Evolutionary conservation across 2,329 filamentous ascomycete genomes (phyloP).

Genomic region (Exophiala alcalophila): DNA sequence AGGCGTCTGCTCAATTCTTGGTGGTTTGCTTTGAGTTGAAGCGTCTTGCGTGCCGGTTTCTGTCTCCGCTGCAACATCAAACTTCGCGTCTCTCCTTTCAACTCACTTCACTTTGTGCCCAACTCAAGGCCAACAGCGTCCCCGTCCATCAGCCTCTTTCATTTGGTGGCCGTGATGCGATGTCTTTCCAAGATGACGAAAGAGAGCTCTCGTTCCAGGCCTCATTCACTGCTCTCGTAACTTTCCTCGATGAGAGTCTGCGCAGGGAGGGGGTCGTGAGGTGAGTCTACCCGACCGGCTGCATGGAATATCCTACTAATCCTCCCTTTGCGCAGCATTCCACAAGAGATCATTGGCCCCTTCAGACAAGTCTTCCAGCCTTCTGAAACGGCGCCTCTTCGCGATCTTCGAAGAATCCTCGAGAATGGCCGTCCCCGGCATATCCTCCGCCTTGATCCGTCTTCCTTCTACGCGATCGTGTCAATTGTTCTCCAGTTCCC

Average conservation of each 20-base stretch:
- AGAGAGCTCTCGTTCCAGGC: constrained; percentile 2
- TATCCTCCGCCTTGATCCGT: constrained; percentile 18
- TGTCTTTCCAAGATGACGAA: neutral
- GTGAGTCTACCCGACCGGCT: constrained; percentile 5
- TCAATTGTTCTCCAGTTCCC: constrained; percentile 24
- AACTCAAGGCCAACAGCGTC: neutral
- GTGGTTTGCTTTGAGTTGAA: too few relatives aligned
- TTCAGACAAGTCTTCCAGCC: constrained; percentile 13
- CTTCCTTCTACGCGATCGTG: constrained; percentile 16
- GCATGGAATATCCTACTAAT: too few relatives aligned
- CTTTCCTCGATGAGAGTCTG: constrained; percentile 11
- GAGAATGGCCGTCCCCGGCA: constrained; percentile 17
- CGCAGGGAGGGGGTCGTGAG: constrained; percentile 12
- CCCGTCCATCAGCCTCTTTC: neutral
- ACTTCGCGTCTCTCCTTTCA: neutral
- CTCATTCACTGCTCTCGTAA: constrained; percentile 16
- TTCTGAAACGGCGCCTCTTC: constrained; percentile 13
- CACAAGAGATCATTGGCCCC: constrained; percentile 12
- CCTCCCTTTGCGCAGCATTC: constrained; percentile 7
- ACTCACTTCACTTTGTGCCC: constrained; percentile 2
- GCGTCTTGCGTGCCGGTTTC: neutral
- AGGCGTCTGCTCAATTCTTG: too few relatives aligned
- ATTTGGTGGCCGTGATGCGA: neutral
- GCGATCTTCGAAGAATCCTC: constrained; percentile 11
- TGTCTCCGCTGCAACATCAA: neutral